Conservation (phyloP, 2,329 filamentous ascomycete species). For the Calonectria crousiana region DNA sequence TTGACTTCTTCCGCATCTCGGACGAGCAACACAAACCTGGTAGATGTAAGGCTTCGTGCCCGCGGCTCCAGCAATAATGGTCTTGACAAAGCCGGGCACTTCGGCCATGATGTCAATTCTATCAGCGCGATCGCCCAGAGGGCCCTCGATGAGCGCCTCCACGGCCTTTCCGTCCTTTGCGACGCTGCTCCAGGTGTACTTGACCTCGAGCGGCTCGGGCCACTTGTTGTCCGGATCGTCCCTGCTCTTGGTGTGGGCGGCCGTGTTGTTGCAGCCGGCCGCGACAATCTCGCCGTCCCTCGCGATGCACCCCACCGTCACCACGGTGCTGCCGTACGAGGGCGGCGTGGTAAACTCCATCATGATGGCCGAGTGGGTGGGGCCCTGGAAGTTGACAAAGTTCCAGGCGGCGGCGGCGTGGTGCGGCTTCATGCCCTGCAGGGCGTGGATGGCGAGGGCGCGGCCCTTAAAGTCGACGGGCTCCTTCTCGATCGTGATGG, state of each 20-base stretch:
- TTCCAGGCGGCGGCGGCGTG: slow-evolving; percentile 95
- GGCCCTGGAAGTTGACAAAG: slow-evolving; percentile 91
- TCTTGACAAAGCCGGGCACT: slow-evolving; percentile 95
- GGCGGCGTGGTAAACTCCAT: slow-evolving; percentile 97
- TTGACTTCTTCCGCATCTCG: slow-evolving; percentile 8
- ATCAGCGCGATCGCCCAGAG: slow-evolving; percentile 78
- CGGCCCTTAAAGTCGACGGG: slow-evolving; percentile 84
- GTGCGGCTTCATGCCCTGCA: slow-evolving; percentile 99
- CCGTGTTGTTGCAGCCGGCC: slow-evolving; percentile 75
- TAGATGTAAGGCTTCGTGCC: slow-evolving; percentile 99
- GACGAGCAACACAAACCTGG: slow-evolving; percentile 70
- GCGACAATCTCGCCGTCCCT: slow-evolving; percentile 85
- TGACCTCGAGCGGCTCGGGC: slow-evolving; percentile 84
- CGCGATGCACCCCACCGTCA: slow-evolving; percentile 86
- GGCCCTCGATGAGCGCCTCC: slow-evolving; percentile 76
- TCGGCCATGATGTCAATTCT: slow-evolving; percentile 94
- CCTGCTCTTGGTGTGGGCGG: slow-evolving; percentile 77
- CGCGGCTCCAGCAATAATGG: slow-evolving; percentile 86
- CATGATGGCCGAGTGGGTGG: slow-evolving; percentile 86
- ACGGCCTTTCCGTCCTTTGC: slow-evolving; percentile 81
- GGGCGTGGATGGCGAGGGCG: slow-evolving; percentile 83
- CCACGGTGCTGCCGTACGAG: slow-evolving; percentile 88
- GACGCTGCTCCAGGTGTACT: slow-evolving; percentile 83
- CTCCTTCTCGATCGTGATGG: slow-evolving; percentile 84
- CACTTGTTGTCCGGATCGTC: slow-evolving; percentile 85